phyloP scores from a whole-genome alignment of 1,139 yeast species.

The Yamadazyma mexicana region DNA sequence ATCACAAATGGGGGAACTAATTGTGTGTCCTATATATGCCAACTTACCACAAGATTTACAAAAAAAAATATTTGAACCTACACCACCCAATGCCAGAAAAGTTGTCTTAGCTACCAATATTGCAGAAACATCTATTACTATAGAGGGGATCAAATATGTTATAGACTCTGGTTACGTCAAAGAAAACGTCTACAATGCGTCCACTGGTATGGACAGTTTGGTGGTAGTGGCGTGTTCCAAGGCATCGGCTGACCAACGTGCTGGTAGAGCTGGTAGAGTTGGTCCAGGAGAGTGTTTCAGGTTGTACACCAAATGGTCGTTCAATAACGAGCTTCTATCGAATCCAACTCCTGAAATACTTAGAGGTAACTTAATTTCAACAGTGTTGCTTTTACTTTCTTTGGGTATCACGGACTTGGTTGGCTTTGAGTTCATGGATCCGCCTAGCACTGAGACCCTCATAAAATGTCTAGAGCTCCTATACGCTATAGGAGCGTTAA shows the following conservation, averaged over 20 bases:
- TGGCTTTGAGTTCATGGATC: slow-evolving; percentile 85
- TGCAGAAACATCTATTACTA: slow-evolving; percentile 95
- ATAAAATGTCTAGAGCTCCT: slow-evolving; percentile 76
- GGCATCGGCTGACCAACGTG: slow-evolving; percentile 94
- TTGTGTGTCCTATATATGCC: slow-evolving; percentile 89
- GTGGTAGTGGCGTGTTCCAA: slow-evolving; percentile 84
- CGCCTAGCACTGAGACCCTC: slow-evolving; percentile 72
- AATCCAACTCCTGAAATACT: slow-evolving; percentile 89
- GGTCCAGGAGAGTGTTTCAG: slow-evolving; percentile 96
- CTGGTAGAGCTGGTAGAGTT: slow-evolving; percentile 96
- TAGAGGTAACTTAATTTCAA: slow-evolving; percentile 75
- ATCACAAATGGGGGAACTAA: slow-evolving; percentile 57
- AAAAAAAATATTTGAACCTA: slow-evolving; percentile 79
- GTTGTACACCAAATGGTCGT: slow-evolving; percentile 85
- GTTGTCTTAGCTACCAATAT: slow-evolving; percentile 94
- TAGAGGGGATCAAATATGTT: slow-evolving; percentile 86
- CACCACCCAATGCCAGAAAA: slow-evolving; percentile 76
- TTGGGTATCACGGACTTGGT: slow-evolving; percentile 81
- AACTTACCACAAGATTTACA: slow-evolving; percentile 86
- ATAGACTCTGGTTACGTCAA: slow-evolving; percentile 94
- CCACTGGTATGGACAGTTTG: slow-evolving; percentile 87
- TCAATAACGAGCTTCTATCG: slow-evolving; percentile 68
- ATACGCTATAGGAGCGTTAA: slow-evolving; percentile 85
- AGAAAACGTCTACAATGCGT: slow-evolving; percentile 77
- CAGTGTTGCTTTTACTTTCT: slow-evolving; percentile 70